Evolutionary conservation across 306 rosid genomes (phyloP).

Genomic region (Canavalia gladiata): DNA sequence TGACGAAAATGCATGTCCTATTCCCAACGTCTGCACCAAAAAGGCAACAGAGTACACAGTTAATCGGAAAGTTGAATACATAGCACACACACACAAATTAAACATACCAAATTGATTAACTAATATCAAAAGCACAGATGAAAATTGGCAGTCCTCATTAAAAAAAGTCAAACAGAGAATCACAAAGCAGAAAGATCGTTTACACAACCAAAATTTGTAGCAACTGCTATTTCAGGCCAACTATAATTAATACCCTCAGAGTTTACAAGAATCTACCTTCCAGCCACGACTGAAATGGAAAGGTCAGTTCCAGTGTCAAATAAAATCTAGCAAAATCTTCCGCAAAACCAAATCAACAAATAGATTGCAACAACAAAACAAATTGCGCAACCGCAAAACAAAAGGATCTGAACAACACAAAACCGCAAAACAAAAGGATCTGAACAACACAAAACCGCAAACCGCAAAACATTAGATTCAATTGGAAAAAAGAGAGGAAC

Average conservation of each 20-base stretch:
- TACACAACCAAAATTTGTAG: slow-evolving; percentile 10
- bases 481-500: slow-evolving; percentile 44
- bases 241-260: no score
- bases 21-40: slow-evolving; percentile 91
- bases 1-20: slow-evolving; percentile 97
- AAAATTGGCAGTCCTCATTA: no score
- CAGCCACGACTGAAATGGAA: slow-evolving; percentile 3
- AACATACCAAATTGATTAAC: neutral
- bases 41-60: slow-evolving; percentile 36
- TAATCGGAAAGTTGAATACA: slow-evolving; percentile 39
- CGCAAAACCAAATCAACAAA: slow-evolving; percentile 4
- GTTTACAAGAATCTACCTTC: neutral
- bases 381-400: neutral
- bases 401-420: no score
- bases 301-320: neutral
- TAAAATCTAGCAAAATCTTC: neutral
- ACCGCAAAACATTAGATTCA: neutral
- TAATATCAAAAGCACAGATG: neutral
- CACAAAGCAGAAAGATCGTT: neutral
- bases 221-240: neutral
- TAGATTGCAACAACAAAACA: neutral
- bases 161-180: no score
- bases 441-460: neutral
- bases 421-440: slow-evolving; percentile 34
- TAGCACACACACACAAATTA: slow-evolving; percentile 19